phyloP scores from a whole-genome alignment of 805 yeast genomes.

The Candida qinlingensis region DNA sequence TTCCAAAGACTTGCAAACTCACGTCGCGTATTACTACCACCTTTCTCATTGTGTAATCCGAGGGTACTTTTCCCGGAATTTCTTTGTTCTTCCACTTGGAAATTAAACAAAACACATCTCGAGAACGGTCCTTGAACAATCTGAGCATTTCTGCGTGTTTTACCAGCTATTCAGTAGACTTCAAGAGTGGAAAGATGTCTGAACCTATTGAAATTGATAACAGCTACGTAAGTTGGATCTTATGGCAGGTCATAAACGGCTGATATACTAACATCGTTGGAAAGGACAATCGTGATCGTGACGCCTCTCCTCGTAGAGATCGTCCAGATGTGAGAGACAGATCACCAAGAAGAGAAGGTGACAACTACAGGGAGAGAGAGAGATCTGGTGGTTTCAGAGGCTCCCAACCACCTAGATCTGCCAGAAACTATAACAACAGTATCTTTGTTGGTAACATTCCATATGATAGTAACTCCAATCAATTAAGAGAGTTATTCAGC shows the following conservation, averaged over 20 bases:
- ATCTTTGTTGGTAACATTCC: slow-evolving; percentile 73
- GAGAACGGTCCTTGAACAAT: no score
- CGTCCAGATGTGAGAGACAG: slow-evolving; percentile 23
- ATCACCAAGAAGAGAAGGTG: slow-evolving; percentile 32
- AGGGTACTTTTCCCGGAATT: no score
- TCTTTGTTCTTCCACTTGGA: no score
- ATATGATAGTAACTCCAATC: slow-evolving; percentile 53
- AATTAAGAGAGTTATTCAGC: slow-evolving; percentile 55
- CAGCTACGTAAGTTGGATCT: slow-evolving; percentile 2
- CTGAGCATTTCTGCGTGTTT: no score
- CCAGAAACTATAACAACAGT: slow-evolving; percentile 62
- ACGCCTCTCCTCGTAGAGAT: slow-evolving; percentile 25
- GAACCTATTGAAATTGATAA: slow-evolving; percentile 7
- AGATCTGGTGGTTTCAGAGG: slow-evolving; percentile 26
- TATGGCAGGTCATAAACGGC: not conserved
- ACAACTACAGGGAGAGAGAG: slow-evolving; percentile 27
- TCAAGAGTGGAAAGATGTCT: slow-evolving; percentile 1
- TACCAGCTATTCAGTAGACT: no score
- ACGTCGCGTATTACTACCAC: no score
- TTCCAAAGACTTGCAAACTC: no score
- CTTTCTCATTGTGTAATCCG: no score
- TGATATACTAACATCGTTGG: slow-evolving; percentile 6
- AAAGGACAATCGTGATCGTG: slow-evolving; percentile 24
- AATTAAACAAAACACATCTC: no score
- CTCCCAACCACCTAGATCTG: slow-evolving; percentile 29